Base-by-base conservation (phyloP, 2,329 filamentous ascomycete genomes). In the Fusarium verticillioides region DNA sequence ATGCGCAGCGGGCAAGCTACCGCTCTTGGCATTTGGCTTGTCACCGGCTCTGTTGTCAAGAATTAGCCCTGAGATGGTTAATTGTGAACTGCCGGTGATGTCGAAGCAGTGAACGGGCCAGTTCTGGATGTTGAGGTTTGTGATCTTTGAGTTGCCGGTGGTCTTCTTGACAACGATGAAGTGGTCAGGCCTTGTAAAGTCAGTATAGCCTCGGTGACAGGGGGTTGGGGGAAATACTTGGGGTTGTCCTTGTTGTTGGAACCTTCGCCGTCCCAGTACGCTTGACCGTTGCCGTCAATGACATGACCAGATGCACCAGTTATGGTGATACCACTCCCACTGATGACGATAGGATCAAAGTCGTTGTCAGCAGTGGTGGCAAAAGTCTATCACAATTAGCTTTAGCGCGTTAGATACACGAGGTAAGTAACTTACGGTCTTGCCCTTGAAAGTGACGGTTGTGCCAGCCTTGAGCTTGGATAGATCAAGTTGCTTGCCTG, bases 91-190 rank as follows among this genome's bases (percentile, higher is more conserved):
- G 23, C 71, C 69, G 61, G 78, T 81, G 67, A 85, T 82, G 74
- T 79, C 81, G 70, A 85, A 81, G 23, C 78, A 81, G 66, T 84
- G 82, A 5, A 83, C 78, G 1, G 84, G 83, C 10, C 83, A 82
- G 76, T 85, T 84, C 57, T 81, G 71, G 66, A 84, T 80, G 44
- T 83, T 76, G 7, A 85, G 69, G 52, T 78, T 75, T 37, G 76
- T 81, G 70, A 84, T 82, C 46, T 40, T 37, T 18, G 82, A 83
- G 11, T 52, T 52, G 3, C 21, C 28, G 4, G 60, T 73, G 1
- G 32, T 34, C 18, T 52, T 52, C 2, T 26, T 26, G 5, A 52
- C 49, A 11, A 52, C 32, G 12, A 52, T 26, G 6, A 52, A 52
- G 1, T 52, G 49, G 2, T 52, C 32, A 2, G 49, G 49, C 23